Conservation (phyloP, 306 rosid species). For the Dalbergia oliveri region DNA sequence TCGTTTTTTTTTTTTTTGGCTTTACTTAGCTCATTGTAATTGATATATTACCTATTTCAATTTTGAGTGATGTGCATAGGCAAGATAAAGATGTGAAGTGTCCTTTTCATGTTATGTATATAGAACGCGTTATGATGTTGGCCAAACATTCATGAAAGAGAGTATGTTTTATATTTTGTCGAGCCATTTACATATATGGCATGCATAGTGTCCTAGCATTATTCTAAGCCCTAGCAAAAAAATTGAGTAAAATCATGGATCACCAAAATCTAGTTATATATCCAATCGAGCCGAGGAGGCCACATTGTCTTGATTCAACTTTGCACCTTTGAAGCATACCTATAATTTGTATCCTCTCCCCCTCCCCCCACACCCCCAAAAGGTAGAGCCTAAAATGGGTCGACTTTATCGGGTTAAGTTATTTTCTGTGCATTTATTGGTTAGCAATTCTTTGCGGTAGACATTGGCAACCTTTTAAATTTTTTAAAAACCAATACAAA, state of each 20-base stretch:
- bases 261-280: background rate
- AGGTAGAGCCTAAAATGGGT: no score
- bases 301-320: no score
- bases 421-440: no score
- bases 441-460: no score
- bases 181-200: slow-evolving; percentile 18
- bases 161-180: background rate
- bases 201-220: slow-evolving; percentile 11
- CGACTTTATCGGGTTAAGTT: no score
- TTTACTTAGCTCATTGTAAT: slow-evolving; percentile 27
- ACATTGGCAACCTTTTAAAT: no score
- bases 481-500: no score
- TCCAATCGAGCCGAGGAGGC: no score
- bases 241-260: background rate
- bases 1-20: slow-evolving; percentile 21
- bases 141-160: slow-evolving; percentile 7
- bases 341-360: no score
- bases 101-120: background rate
- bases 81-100: slow-evolving; percentile 21
- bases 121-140: slow-evolving; percentile 27
- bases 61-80: slow-evolving; percentile 51
- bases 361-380: no score
- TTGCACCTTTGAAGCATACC: no score
- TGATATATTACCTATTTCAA: slow-evolving; percentile 41
- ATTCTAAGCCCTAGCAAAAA: slow-evolving; percentile 6